These are phyloP conservation scores for Pontederia paniculata DNA, from an alignment of 176 grass and related monocot species.

Conservation along the genomic window DNA sequence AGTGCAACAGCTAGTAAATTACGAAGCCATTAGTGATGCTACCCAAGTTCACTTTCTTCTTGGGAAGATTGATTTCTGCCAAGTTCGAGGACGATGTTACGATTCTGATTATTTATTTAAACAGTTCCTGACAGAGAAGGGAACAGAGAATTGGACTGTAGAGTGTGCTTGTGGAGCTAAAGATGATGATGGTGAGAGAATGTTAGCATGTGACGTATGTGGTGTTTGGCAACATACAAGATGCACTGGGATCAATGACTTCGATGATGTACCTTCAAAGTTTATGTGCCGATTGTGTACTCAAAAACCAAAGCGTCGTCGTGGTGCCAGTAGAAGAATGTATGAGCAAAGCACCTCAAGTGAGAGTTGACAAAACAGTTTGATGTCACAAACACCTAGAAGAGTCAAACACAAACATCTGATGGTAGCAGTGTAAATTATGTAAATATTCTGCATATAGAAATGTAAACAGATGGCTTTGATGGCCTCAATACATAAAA, in stretches of 20 bases:
- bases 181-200: slow-evolving; percentile 75
- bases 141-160: slow-evolving; percentile 54
- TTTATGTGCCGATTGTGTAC: slow-evolving; percentile 50
- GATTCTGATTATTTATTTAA: slow-evolving; percentile 26
- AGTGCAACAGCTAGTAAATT: slow-evolving; percentile 43
- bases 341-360: background rate
- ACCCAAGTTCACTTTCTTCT: slow-evolving; percentile 47
- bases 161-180: slow-evolving; percentile 52
- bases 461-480: too few species aligned
- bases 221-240: slow-evolving; percentile 73
- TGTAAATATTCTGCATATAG: too few species aligned
- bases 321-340: background rate
- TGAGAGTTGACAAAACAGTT: background rate
- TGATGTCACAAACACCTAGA: background rate
- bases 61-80: slow-evolving; percentile 23
- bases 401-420: background rate
- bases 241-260: slow-evolving; percentile 58
- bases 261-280: slow-evolving; percentile 44
- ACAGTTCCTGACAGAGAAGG: slow-evolving; percentile 53
- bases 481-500: too few species aligned
- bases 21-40: slow-evolving; percentile 21
- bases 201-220: slow-evolving; percentile 68
- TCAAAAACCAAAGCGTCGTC: background rate
- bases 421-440: too few species aligned
- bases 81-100: slow-evolving; percentile 26